A percentile compares a stretch with the other conserved stretches of the same genome.
phyloP scores from a whole-genome alignment of 192 early-diverging fungal genomes.

The Backusella sp. region DNA sequence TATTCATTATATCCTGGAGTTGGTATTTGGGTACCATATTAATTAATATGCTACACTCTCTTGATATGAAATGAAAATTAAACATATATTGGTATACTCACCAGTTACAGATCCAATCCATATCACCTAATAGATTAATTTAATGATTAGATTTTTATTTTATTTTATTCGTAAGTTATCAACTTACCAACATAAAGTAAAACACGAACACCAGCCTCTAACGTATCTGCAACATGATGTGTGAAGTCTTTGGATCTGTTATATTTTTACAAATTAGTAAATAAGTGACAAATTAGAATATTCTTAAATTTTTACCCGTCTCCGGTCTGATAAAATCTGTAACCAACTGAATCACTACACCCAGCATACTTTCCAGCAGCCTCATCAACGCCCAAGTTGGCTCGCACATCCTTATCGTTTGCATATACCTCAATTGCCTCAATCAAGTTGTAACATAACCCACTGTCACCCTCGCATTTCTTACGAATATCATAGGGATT shows the following conservation, averaged over 20 bases:
- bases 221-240: conserved; percentile 38
- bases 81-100: not conserved
- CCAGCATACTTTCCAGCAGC: conserved; percentile 61
- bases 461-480: conserved; percentile 70
- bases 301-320: conserved; percentile 22
- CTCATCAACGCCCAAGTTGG: conserved; percentile 72
- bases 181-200: conserved; percentile 80
- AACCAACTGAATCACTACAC: conserved; percentile 60
- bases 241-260: conserved; percentile 23
- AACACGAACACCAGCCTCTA: conserved; percentile 79
- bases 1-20: not conserved
- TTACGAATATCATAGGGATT: conserved; percentile 93
- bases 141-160: not conserved
- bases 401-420: conserved; percentile 74
- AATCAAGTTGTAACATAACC: conserved; percentile 90
- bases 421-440: conserved; percentile 75
- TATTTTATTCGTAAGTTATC: not conserved
- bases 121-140: conserved; percentile 15
- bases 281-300: conserved; percentile 34
- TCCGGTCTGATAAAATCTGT: conserved; percentile 20
- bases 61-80: not conserved
- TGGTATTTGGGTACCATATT: not conserved
- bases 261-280: conserved; percentile 10
- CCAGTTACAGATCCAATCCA: conserved; percentile 41
- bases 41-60: not conserved